A percentile compares a stretch with the other conserved stretches of the same genome.
Evolutionary conservation across 2,329 filamentous ascomycete species (phyloP).

Genomic region (Cladosporium cucumerinum): DNA sequence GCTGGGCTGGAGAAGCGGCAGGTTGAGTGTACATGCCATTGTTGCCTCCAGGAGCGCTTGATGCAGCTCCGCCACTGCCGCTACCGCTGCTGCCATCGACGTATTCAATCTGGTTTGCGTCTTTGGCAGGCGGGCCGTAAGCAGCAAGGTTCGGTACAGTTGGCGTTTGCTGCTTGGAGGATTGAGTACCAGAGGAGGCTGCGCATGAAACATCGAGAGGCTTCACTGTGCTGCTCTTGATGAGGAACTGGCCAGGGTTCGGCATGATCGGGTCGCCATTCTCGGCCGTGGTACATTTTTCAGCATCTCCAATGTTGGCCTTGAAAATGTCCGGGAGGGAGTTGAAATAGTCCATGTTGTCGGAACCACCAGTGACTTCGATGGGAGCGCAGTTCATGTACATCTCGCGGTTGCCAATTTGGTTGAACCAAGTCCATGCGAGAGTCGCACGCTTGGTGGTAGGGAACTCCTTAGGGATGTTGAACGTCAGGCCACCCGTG

Average conservation of each 20-base stretch:
- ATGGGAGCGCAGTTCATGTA: slow-evolving; percentile 89
- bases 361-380: slow-evolving; percentile 52
- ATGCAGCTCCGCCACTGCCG: background rate
- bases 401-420: slow-evolving; percentile 84
- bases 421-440: slow-evolving; percentile 87
- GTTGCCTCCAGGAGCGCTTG: background rate
- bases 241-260: slow-evolving; percentile 50
- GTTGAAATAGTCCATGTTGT: slow-evolving; percentile 49
- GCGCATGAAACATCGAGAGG: background rate
- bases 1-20: background rate
- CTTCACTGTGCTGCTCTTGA: background rate
- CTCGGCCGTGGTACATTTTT: slow-evolving; percentile 39
- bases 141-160: background rate
- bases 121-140: background rate
- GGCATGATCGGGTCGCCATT: slow-evolving; percentile 56
- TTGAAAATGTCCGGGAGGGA: slow-evolving; percentile 67
- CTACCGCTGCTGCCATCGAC: background rate
- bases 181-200: background rate
- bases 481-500: slow-evolving; percentile 53
- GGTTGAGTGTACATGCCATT: background rate
- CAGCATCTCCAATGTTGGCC: slow-evolving; percentile 56
- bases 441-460: slow-evolving; percentile 67
- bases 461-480: slow-evolving; percentile 68
- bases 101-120: background rate
- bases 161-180: background rate